Conservation (phyloP, 1,284 basidiomycete species). For the Cutaneotrichosporon sp. region DNA sequence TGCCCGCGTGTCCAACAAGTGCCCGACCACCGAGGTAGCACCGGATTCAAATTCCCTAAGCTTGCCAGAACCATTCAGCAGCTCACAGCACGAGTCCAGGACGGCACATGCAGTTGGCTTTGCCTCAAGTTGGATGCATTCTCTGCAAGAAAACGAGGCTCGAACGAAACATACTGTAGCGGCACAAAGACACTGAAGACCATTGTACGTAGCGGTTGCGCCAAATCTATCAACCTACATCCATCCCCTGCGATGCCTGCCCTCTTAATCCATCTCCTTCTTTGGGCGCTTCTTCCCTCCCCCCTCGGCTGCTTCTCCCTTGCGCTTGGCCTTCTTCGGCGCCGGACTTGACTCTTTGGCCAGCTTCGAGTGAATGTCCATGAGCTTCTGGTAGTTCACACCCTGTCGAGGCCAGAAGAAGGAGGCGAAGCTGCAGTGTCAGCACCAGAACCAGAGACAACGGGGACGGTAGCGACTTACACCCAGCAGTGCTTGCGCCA, state of each 20-base stretch:
- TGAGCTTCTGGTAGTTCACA: conserved; percentile 84
- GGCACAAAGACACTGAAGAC: neutral
- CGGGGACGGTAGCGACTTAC: no score
- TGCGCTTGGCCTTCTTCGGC: conserved; percentile 32
- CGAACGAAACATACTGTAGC: neutral
- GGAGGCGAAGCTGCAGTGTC: conserved; percentile 72
- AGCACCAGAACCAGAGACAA: neutral
- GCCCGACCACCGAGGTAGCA: no score
- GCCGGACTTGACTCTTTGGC: conserved; percentile 31
- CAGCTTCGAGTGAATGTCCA: conserved; percentile 92
- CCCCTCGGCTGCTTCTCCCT: conserved; percentile 31
- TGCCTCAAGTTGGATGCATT: no score
- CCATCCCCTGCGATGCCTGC: neutral
- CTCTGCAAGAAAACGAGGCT: neutral
- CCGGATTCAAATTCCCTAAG: no score
- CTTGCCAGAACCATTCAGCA: no score
- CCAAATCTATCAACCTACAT: neutral
- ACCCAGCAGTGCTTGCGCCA: conserved; percentile 96
- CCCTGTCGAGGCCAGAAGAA: conserved; percentile 95
- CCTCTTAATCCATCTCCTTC: conserved; percentile 20
- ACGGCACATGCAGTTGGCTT: no score
- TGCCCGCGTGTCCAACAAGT: no score
- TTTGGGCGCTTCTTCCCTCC: conserved; percentile 40
- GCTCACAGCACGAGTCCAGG: no score
- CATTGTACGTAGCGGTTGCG: neutral